Conservation (phyloP, 1,284 basidiomycete species). For the Rhodotorula sp. region DNA sequence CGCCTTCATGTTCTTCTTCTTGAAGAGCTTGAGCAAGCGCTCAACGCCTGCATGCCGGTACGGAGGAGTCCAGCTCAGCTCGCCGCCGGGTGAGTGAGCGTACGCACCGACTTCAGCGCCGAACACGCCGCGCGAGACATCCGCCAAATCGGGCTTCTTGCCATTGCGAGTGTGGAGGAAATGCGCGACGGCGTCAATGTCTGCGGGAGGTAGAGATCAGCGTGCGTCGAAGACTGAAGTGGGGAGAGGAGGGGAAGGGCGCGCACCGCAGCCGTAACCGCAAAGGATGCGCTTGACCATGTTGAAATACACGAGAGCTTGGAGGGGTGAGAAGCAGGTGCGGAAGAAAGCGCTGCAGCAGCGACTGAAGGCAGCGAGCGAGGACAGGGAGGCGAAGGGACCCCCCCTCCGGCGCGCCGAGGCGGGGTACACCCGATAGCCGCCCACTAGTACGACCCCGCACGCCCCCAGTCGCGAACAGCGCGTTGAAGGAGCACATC, state of each 20-base stretch:
- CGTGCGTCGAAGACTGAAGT: background rate
- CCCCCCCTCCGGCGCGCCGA: too few relatives aligned
- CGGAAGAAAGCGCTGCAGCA: background rate
- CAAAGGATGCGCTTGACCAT: background rate
- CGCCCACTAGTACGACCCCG: too few relatives aligned
- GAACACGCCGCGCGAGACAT: constrained; percentile 39
- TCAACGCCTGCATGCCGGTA: too few relatives aligned
- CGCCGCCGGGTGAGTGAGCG: too few relatives aligned
- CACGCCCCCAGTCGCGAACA: too few relatives aligned
- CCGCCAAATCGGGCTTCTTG: background rate
- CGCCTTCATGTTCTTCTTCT: constrained; percentile 37
- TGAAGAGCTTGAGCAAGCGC: constrained; percentile 31
- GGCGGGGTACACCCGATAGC: too few relatives aligned
- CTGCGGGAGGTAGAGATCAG: background rate
- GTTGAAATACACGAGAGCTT: background rate
- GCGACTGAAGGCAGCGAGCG: background rate
- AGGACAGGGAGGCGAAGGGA: too few relatives aligned
- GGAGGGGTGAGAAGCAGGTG: background rate
- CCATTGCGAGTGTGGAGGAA: background rate
- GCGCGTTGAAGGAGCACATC: too few relatives aligned
- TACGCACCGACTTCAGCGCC: constrained; percentile 37
- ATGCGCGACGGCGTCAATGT: background rate
- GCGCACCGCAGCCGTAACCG: background rate
- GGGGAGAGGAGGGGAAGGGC: background rate
- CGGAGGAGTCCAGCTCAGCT: too few relatives aligned